phyloP scores from a whole-genome alignment of 352 stramenopile genomes.

The Phytophthora sansomeana region DNA sequence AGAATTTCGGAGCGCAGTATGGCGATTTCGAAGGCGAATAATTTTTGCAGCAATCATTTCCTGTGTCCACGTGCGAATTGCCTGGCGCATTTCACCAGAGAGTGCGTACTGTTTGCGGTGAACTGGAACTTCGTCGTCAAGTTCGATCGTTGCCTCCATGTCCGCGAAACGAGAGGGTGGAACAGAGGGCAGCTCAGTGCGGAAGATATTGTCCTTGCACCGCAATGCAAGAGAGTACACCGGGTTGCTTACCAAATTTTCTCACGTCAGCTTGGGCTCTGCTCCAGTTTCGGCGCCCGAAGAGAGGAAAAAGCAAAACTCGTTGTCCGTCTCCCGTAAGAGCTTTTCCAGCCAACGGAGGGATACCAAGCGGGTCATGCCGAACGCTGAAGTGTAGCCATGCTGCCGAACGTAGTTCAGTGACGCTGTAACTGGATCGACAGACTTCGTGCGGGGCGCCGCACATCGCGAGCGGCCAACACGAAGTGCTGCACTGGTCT shows the following conservation, averaged over 20 bases:
- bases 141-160: slow-evolving; percentile 5
- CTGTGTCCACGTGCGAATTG: background rate
- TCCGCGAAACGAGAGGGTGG: background rate
- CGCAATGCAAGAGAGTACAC: background rate
- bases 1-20: slow-evolving; percentile 2
- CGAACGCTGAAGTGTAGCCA: background rate
- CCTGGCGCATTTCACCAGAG: background rate
- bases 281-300: background rate
- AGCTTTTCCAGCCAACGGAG: background rate
- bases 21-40: background rate
- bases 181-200: background rate
- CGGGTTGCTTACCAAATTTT: background rate
- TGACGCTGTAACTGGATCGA: too few relatives aligned
- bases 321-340: background rate
- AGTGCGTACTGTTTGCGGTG: slow-evolving; percentile 1
- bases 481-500: background rate
- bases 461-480: background rate
- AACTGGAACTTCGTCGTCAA: background rate
- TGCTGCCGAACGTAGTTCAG: background rate
- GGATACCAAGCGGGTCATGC: background rate
- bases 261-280: background rate
- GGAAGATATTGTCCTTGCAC: background rate
- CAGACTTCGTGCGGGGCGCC: too few relatives aligned
- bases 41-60: slow-evolving; percentile 3
- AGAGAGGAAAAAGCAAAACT: background rate